phyloP scores from a whole-genome alignment of 192 early-diverging fungal species.

The Mortierella claussenii region DNA sequence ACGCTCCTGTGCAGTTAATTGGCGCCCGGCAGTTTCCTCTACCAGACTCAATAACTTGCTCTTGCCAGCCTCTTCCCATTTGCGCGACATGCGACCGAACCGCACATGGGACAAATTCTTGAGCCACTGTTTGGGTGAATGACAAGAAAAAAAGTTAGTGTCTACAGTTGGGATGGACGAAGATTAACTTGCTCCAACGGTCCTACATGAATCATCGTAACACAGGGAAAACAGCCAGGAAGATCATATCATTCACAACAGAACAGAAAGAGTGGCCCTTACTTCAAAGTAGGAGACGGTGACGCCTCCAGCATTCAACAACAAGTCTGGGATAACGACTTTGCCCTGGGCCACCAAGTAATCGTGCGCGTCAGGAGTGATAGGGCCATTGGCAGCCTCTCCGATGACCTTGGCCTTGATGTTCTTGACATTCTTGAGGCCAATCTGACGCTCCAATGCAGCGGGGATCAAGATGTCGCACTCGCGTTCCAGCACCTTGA shows the following conservation, averaged over 20 bases:
- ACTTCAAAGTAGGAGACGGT: slow-evolving; percentile 78
- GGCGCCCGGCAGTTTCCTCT: slow-evolving; percentile 80
- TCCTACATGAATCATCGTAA: no score
- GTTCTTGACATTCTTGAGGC: slow-evolving; percentile 73
- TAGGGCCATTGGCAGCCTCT: slow-evolving; percentile 86
- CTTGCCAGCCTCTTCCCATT: slow-evolving; percentile 84
- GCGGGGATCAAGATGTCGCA: slow-evolving; percentile 88
- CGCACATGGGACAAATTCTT: slow-evolving; percentile 88
- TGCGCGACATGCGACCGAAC: slow-evolving; percentile 87
- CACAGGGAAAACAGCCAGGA: no score
- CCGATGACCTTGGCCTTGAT: slow-evolving; percentile 85
- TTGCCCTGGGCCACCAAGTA: slow-evolving; percentile 68
- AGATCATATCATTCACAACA: no score
- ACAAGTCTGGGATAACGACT: slow-evolving; percentile 77
- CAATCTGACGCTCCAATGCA: slow-evolving; percentile 84
- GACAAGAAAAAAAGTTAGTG: not conserved
- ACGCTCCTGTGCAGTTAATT: slow-evolving; percentile 76
- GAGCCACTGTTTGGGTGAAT: slow-evolving; percentile 67
- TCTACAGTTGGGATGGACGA: not conserved
- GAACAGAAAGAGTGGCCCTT: no score
- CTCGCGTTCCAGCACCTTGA: slow-evolving; percentile 73
- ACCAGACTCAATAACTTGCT: slow-evolving; percentile 74
- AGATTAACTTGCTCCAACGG: no score
- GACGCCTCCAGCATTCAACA: slow-evolving; percentile 86
- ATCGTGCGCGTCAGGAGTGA: slow-evolving; percentile 79